Evolutionary conservation across 2,329 filamentous ascomycete genomes (phyloP).

Genomic region (Pestalotiopsis sp.): DNA sequence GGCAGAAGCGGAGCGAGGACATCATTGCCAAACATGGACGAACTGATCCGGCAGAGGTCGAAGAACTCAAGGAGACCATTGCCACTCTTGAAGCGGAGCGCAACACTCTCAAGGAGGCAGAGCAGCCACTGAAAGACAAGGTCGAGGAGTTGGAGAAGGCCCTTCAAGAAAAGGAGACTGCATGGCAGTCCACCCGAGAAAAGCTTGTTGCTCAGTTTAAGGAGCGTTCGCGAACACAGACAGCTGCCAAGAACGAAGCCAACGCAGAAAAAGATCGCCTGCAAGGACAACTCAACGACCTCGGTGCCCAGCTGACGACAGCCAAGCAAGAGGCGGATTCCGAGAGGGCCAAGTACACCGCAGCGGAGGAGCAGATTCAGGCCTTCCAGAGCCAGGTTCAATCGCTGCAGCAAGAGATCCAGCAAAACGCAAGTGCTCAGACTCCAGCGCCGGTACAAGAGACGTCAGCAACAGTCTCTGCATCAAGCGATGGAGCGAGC

Average conservation of each 20-base stretch:
- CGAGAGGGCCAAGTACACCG: slow-evolving; percentile 40
- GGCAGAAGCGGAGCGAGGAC: slow-evolving; percentile 94
- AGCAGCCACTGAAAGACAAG: slow-evolving; percentile 55
- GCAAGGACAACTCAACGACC: slow-evolving; percentile 51
- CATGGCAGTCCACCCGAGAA: slow-evolving; percentile 55
- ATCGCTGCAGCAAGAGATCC: slow-evolving; percentile 26
- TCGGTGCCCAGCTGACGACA: slow-evolving; percentile 40
- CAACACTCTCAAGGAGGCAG: slow-evolving; percentile 54
- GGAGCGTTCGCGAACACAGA: slow-evolving; percentile 58
- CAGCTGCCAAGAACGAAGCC: slow-evolving; percentile 55
- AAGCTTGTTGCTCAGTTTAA: slow-evolving; percentile 67
- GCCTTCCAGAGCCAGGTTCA: slow-evolving; percentile 42
- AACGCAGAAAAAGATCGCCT: slow-evolving; percentile 55
- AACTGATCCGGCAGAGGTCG: slow-evolving; percentile 90
- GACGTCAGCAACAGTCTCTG: slow-evolving; percentile 33
- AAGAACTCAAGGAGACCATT: slow-evolving; percentile 82
- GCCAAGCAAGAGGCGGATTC: slow-evolving; percentile 57
- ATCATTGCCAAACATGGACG: slow-evolving; percentile 96
- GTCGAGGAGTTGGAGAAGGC: slow-evolving; percentile 53
- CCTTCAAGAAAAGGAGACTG: slow-evolving; percentile 56
- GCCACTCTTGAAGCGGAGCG: slow-evolving; percentile 67
- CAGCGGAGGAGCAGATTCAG: slow-evolving; percentile 44
- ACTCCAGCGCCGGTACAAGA: slow-evolving; percentile 35
- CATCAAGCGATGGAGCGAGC: slow-evolving; percentile 37
- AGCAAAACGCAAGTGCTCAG: slow-evolving; percentile 35